phyloP scores from a whole-genome alignment of 148 eudicot genomes.

The Fagopyrum tataricum region DNA sequence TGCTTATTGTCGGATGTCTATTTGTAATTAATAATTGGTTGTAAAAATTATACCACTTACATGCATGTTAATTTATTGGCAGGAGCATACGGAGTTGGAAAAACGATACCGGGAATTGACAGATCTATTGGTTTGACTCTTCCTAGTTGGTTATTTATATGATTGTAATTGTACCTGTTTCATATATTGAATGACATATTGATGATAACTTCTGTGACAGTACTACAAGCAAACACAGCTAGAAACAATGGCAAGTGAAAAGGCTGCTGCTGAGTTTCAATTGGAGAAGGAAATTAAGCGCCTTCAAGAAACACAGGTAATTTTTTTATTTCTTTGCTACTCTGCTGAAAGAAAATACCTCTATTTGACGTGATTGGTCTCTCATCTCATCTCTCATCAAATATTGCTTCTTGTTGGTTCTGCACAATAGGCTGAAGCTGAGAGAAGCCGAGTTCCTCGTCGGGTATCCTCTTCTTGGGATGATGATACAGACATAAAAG shows the following conservation, averaged over 20 bases:
- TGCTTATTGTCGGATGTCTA: not conserved
- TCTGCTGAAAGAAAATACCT: not conserved
- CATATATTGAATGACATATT: not conserved
- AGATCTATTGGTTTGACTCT: slow-evolving; percentile 68
- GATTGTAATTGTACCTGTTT: not conserved
- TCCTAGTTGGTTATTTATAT: not conserved
- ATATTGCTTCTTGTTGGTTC: not conserved
- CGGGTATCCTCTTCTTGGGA: slow-evolving; percentile 88
- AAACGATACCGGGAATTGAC: slow-evolving; percentile 96
- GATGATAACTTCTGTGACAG: slow-evolving; percentile 21
- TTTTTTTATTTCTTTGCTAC: slow-evolving; percentile 5
- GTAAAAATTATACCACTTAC: not conserved
- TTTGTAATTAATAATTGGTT: not conserved
- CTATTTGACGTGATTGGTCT: not conserved
- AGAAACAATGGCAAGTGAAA: slow-evolving; percentile 95
- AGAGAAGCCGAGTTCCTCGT: slow-evolving; percentile 75
- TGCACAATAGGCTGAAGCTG: slow-evolving; percentile 72
- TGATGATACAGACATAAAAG: slow-evolving; percentile 88
- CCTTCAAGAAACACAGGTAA: slow-evolving; percentile 79
- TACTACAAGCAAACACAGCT: slow-evolving; percentile 99
- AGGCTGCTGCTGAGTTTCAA: slow-evolving; percentile 98
- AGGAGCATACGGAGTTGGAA: slow-evolving; percentile 99
- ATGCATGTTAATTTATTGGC: slow-evolving; percentile 18
- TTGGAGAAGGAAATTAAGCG: slow-evolving; percentile 94
- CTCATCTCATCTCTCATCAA: slow-evolving; percentile 1